Base-by-base conservation (phyloP, 1,139 yeast species). In the Lodderomyces pseudojiufengensis region DNA sequence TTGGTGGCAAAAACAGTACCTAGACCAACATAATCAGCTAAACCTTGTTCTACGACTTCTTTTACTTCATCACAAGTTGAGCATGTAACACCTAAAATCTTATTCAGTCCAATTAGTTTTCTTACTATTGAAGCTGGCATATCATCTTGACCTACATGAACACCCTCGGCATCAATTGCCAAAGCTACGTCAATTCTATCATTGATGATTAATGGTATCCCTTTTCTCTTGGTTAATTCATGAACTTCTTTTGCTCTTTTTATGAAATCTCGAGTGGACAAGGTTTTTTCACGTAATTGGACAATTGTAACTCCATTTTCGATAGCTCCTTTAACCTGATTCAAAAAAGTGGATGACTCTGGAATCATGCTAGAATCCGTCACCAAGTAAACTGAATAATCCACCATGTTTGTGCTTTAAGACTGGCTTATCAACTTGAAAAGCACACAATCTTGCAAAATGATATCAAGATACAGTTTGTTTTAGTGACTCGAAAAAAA, bases 71-170 rank as follows among this genome's bases (percentile, higher is more conserved):
- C 65, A 0, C 67, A 67, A 29, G 65, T 67, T 5, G 82, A 76
- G 29, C 86, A 84, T 28, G 92, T 80, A 36, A 90, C 80, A 1
- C 97, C 97, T 31, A 90, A 56, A 41, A 90, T 81, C 61, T 82
- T 86, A 40, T 76, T 67, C 1, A 80, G 74, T 0, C 96, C 96
- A 16, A 90, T 58, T 28, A 85, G 50, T 47, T 65, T 54, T 28
- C 97, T 59, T 1, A 78, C 94, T 20, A 69, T 46, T 1, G 58
- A 56, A 2, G 83, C 82, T 2, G 73, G 73, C 86, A 90, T 84
- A 53, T 90, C 97, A 40, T 83, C 92, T 56, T 88, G 97, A 1
- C 97, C 97, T 14, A 90, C 87, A 61, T 90, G 97, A 11, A 90
- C 83, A 24, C 95, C 95, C 41, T 88, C 96, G 0, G 95, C 95